Percentiles rank a stretch among this genome's conserved stretches.
Conservation (phyloP, 768 basidiomycete species). For the Boletellus sp. region DNA sequence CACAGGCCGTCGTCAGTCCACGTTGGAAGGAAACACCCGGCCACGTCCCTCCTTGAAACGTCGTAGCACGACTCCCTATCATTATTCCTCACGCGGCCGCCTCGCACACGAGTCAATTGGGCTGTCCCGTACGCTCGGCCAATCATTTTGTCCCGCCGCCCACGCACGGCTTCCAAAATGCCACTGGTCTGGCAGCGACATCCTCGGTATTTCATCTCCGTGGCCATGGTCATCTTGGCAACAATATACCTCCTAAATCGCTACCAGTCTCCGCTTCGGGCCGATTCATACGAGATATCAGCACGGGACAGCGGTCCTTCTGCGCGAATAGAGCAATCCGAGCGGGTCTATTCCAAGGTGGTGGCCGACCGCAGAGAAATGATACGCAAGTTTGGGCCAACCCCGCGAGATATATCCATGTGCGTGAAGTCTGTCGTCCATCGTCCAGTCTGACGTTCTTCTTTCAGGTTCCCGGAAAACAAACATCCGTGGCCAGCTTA, state of each 20-base stretch:
- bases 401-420: constrained; percentile 45
- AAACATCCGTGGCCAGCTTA: constrained; percentile 54
- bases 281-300: constrained; percentile 20
- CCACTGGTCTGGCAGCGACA: constrained; percentile 40
- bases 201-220: constrained; percentile 49
- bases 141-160: neutral
- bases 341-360: constrained; percentile 44
- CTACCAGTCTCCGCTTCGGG: constrained; percentile 26
- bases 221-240: constrained; percentile 38
- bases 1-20: neutral
- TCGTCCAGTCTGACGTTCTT: neutral
- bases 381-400: constrained; percentile 54
- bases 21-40: constrained; percentile 2
- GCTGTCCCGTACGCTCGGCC: constrained; percentile 6
- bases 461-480: constrained; percentile 49
- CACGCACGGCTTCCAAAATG: constrained; percentile 19
- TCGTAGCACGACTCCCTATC: constrained; percentile 14
- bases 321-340: constrained; percentile 39
- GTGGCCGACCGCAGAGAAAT: constrained; percentile 42
- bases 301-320: constrained; percentile 36
- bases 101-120: constrained; percentile 7
- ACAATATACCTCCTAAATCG: constrained; percentile 48
- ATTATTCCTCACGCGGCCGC: constrained; percentile 8
- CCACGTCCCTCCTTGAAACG: neutral
- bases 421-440: constrained; percentile 6